A percentile compares a stretch with the other conserved stretches of the same genome.
phyloP scores from a whole-genome alignment of 495 filamentous ascomycete genomes.

The Chaetomium tenue region DNA sequence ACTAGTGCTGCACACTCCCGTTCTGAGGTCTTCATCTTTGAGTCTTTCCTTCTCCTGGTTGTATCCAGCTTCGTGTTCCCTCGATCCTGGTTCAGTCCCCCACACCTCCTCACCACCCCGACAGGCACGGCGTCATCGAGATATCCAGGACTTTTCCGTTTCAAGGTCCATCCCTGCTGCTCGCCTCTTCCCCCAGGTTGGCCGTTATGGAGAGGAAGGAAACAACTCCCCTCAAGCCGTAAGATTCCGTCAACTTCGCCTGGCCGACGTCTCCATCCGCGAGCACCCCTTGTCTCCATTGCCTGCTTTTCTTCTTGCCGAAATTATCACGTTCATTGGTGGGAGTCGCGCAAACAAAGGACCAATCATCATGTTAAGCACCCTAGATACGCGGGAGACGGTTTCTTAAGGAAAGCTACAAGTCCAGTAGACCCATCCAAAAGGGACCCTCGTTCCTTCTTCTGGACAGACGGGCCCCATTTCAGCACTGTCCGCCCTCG shows the following conservation, averaged over 20 bases:
- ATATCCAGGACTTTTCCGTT: constrained; percentile 21
- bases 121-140: constrained; percentile 31
- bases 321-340: constrained; percentile 44
- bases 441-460: constrained; percentile 17
- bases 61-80: constrained; percentile 23
- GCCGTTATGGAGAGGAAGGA: constrained; percentile 44
- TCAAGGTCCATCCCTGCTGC: constrained; percentile 41
- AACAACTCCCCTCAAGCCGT: constrained; percentile 35
- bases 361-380: constrained; percentile 49
- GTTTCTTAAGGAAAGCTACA: constrained; percentile 31
- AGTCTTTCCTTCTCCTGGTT: constrained; percentile 26
- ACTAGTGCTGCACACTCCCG: constrained; percentile 29
- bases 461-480: neutral
- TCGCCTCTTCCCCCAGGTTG: constrained; percentile 33
- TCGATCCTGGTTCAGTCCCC: constrained; percentile 34
- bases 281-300: constrained; percentile 23
- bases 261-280: constrained; percentile 45
- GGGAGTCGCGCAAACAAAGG: constrained; percentile 26
- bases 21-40: constrained; percentile 22
- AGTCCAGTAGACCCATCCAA: constrained; percentile 23
- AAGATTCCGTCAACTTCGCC: constrained; percentile 38
- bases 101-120: constrained; percentile 28
- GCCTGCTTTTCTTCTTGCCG: constrained; percentile 23
- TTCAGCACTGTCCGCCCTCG: constrained; percentile 8
- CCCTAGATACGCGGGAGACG: constrained; percentile 38